These are phyloP conservation scores for Cornus florida DNA, from an alignment of 148 eudicot species.

Conservation along the genomic window DNA sequence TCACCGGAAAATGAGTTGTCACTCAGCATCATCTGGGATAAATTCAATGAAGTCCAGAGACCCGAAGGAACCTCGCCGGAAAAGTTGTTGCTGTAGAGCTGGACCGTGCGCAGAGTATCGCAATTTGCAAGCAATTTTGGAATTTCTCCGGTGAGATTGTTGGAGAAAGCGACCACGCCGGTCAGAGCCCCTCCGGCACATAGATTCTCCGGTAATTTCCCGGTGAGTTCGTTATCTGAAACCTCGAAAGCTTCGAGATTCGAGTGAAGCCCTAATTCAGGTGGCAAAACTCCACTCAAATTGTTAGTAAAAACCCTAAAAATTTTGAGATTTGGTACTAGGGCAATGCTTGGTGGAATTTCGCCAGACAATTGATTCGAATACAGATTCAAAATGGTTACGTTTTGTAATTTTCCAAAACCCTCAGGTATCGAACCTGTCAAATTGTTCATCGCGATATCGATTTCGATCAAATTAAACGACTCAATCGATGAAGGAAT, in stretches of 20 bases:
- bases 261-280: constrained; percentile 56
- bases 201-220: constrained; percentile 55
- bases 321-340: constrained; percentile 24
- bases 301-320: constrained; percentile 39
- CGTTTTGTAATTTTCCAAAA: constrained; percentile 31
- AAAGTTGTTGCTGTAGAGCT: too few relatives aligned
- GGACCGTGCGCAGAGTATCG: too few relatives aligned
- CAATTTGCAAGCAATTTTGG: too few relatives aligned
- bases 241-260: constrained; percentile 46
- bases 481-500: constrained; percentile 49
- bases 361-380: constrained; percentile 39
- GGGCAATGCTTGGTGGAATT: constrained; percentile 39
- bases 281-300: constrained; percentile 49
- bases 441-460: constrained; percentile 40
- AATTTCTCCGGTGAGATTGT: too few relatives aligned
- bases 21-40: too few relatives aligned
- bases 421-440: constrained; percentile 46
- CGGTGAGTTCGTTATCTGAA: constrained; percentile 41
- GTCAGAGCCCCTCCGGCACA: too few relatives aligned
- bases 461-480: constrained; percentile 37
- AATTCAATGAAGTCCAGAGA: too few relatives aligned
- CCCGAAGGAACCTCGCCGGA: too few relatives aligned
- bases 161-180: too few relatives aligned
- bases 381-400: constrained; percentile 35
- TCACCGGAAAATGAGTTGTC: too few relatives aligned